phyloP scores from a whole-genome alignment of 2,329 filamentous ascomycete genomes.

The Ascocoryne sarcoides region DNA sequence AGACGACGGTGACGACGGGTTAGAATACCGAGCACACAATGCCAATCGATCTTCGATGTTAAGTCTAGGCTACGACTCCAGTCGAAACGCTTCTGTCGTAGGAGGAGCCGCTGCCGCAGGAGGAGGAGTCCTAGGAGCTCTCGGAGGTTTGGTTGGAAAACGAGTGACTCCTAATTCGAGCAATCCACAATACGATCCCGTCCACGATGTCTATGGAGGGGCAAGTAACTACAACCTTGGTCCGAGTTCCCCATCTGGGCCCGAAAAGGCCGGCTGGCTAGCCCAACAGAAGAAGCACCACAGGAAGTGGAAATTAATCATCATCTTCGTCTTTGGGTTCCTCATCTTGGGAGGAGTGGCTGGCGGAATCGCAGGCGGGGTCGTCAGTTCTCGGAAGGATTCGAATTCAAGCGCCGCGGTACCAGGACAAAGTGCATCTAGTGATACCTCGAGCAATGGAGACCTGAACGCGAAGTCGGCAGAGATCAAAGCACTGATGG shows the following conservation, averaged over 20 bases:
- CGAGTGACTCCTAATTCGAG: slow-evolving; percentile 17
- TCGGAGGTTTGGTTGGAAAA: slow-evolving; percentile 24
- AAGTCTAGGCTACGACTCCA: slow-evolving; percentile 21
- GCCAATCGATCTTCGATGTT: slow-evolving; percentile 47
- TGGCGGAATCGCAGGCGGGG: slow-evolving; percentile 61
- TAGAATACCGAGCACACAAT: slow-evolving; percentile 45
- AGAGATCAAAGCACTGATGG: slow-evolving; percentile 74
- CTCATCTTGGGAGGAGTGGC: slow-evolving; percentile 63
- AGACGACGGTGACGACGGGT: slow-evolving; percentile 82
- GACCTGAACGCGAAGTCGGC: slow-evolving; percentile 65
- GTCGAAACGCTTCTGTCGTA: slow-evolving; percentile 18
- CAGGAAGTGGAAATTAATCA: slow-evolving; percentile 60
- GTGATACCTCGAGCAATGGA: slow-evolving; percentile 55
- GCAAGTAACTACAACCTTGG: slow-evolving; percentile 17
- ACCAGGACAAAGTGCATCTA: slow-evolving; percentile 41
- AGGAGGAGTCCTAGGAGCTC: slow-evolving; percentile 29
- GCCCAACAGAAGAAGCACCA: slow-evolving; percentile 50
- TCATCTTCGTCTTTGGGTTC: slow-evolving; percentile 54
- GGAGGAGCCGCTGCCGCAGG: slow-evolving; percentile 30
- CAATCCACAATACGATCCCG: slow-evolving; percentile 22
- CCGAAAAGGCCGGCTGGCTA: slow-evolving; percentile 60
- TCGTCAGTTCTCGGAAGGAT: slow-evolving; percentile 26
- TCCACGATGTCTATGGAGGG: slow-evolving; percentile 13
- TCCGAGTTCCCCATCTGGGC: neutral
- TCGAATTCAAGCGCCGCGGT: slow-evolving; percentile 17